phyloP scores from a whole-genome alignment of 2,329 filamentous ascomycete species.

The Aureobasidium vineae region DNA sequence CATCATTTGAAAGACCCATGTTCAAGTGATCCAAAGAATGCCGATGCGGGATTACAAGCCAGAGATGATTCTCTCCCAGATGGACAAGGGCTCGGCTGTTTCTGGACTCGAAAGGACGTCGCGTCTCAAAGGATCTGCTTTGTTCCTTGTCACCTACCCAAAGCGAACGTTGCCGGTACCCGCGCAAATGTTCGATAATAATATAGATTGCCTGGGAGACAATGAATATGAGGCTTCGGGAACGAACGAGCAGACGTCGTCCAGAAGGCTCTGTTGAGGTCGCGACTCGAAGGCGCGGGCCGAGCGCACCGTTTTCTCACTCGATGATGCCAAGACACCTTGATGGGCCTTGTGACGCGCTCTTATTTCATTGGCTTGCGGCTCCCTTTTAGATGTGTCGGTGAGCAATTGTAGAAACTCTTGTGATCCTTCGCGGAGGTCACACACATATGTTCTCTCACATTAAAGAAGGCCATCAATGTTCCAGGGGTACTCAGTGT shows the following conservation, averaged over 20 bases:
- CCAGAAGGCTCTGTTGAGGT: slow-evolving; percentile 21
- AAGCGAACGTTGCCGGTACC: neutral
- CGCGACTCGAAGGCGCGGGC: slow-evolving; percentile 20
- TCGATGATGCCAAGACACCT: slow-evolving; percentile 24
- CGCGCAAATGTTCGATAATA: no score
- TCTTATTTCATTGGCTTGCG: neutral
- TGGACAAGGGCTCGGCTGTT: neutral
- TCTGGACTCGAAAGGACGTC: slow-evolving; percentile 1
- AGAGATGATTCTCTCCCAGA: neutral
- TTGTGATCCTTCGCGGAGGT: no score
- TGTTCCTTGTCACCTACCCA: neutral
- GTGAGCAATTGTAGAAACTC: no score
- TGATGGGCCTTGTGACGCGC: slow-evolving; percentile 21
- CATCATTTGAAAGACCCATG: slow-evolving; percentile 69
- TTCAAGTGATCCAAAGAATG: neutral
- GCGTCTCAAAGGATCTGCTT: slow-evolving; percentile 13
- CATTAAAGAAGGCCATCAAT: no score
- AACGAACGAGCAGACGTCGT: neutral
- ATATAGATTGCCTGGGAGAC: neutral
- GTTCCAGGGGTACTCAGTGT: no score
- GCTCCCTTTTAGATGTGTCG: neutral
- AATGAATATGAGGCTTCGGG: neutral
- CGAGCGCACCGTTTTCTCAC: slow-evolving; percentile 23
- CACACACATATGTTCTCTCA: no score
- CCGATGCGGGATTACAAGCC: neutral